Evolutionary conservation across 345 rosid species (phyloP).

Genomic region (Arabidopsis suecica): DNA sequence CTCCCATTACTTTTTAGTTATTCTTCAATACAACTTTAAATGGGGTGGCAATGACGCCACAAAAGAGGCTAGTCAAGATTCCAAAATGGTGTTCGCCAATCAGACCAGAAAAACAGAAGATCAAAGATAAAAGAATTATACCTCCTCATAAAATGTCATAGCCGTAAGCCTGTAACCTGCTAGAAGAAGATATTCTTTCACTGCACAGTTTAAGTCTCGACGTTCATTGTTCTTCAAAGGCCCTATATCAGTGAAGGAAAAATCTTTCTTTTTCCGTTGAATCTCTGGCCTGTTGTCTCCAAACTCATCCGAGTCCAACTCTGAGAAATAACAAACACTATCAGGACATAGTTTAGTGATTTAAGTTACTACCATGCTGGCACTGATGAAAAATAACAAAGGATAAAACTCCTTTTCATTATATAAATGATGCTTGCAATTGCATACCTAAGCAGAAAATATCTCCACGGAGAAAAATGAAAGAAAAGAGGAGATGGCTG

Average conservation of each 20-base stretch:
- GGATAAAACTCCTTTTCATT: neutral
- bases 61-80: neutral
- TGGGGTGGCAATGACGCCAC: constrained; percentile 15
- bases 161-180: constrained; percentile 96
- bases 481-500: constrained; percentile 26
- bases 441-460: constrained; percentile 5
- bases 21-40: neutral
- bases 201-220: constrained; percentile 87
- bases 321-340: constrained; percentile 50
- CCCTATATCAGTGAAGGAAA: constrained; percentile 73
- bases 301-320: constrained; percentile 50
- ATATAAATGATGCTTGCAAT: constrained; percentile 15
- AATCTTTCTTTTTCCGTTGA: constrained; percentile 60
- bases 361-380: constrained; percentile 8
- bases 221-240: constrained; percentile 86
- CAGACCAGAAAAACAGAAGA: neutral
- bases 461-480: neutral
- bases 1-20: constrained; percentile 2
- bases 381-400: neutral
- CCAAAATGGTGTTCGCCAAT: constrained; percentile 10
- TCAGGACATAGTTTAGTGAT: constrained; percentile 25
- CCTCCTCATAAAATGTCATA: constrained; percentile 98
- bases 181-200: constrained; percentile 90
- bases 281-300: constrained; percentile 55
- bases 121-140: constrained; percentile 32